A percentile compares a stretch with the other conserved stretches of the same genome.
phyloP scores from a whole-genome alignment of 257 asterid species.

The Henckelia pumila region DNA sequence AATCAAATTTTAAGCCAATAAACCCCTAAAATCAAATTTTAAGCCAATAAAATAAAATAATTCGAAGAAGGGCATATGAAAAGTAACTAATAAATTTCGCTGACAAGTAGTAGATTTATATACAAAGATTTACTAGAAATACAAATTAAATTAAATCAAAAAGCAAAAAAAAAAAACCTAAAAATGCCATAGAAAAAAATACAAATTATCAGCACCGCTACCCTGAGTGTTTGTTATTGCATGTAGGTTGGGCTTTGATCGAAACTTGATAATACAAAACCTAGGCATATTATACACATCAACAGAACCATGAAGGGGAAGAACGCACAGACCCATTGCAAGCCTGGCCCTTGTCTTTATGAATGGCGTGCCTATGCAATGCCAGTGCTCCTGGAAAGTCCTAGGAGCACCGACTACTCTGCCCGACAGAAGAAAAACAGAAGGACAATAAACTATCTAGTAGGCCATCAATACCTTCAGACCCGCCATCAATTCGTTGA shows the following conservation, averaged over 20 bases:
- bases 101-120: too few relatives aligned
- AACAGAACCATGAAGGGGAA: not conserved
- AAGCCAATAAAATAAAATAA: too few relatives aligned
- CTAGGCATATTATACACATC: not conserved
- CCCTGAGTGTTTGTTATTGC: not conserved
- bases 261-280: not conserved
- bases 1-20: too few relatives aligned
- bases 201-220: not conserved
- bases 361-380: not conserved
- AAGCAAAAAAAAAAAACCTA: too few relatives aligned
- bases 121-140: too few relatives aligned
- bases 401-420: not conserved
- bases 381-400: not conserved
- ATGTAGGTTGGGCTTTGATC: not conserved
- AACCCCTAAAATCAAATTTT: too few relatives aligned
- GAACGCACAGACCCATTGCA: not conserved
- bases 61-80: too few relatives aligned
- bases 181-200: too few relatives aligned
- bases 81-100: too few relatives aligned
- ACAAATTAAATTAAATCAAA: too few relatives aligned
- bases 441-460: constrained; percentile 17
- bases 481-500: constrained; percentile 80
- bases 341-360: not conserved
- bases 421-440: constrained; percentile 17
- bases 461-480: constrained; percentile 56